These are phyloP conservation scores for Tothia fuscella DNA, from an alignment of 2,329 filamentous ascomycete genomes.

Conservation along the genomic window DNA sequence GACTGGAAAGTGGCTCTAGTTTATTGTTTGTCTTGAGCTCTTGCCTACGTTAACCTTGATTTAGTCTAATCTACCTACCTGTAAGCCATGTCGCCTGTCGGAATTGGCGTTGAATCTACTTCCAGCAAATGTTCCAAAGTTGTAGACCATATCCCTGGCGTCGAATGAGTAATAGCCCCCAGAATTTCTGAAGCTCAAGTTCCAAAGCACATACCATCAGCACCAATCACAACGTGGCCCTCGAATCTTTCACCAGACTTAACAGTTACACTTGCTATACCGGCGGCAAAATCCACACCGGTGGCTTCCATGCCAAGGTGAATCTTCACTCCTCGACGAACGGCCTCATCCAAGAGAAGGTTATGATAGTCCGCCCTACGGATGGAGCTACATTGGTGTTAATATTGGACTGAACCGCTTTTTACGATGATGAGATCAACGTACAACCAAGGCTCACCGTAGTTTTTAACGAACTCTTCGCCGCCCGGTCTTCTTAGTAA, in stretches of 20 bases:
- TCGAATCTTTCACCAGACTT: neutral
- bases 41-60: no score
- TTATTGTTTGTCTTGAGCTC: no score
- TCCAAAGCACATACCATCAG: no score
- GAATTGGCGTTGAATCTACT: slow-evolving; percentile 31
- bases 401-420: neutral
- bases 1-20: slow-evolving; percentile 20
- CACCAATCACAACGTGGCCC: neutral
- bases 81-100: slow-evolving; percentile 41
- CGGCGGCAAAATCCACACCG: neutral
- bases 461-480: neutral
- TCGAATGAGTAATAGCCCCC: no score
- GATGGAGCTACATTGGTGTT: neutral
- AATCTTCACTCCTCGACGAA: neutral
- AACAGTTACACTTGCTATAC: neutral
- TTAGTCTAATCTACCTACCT: no score
- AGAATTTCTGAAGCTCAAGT: no score
- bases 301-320: neutral
- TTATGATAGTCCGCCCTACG: neutral
- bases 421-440: neutral
- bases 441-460: neutral
- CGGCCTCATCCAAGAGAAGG: neutral
- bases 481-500: neutral
- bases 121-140: slow-evolving; percentile 15
- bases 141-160: neutral